These are phyloP conservation scores for Wilcoxina mikolae DNA, from an alignment of 495 filamentous ascomycete genomes.

Conservation along the genomic window DNA sequence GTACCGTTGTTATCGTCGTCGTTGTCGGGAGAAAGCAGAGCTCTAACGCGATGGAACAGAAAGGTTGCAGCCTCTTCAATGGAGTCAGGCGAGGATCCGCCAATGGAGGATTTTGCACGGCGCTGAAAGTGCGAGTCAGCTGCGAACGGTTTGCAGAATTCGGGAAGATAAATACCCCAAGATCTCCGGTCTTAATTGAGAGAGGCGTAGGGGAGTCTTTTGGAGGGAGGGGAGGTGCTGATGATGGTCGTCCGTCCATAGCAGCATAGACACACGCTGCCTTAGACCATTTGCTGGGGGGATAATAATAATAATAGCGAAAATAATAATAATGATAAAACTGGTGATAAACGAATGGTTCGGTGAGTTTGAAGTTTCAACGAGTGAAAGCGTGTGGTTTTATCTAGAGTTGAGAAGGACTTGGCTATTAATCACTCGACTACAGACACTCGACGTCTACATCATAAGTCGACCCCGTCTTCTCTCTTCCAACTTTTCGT, in stretches of 20 bases:
- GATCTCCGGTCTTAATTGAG: background rate
- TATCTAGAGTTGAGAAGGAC: background rate
- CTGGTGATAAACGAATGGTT: background rate
- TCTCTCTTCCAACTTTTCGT: too few species aligned
- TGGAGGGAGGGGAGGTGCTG: conserved; percentile 1
- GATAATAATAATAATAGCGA: background rate
- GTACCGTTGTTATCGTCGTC: background rate
- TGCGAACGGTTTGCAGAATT: background rate
- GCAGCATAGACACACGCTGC: background rate
- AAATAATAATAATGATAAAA: conserved; percentile 5
- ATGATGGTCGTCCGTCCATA: background rate
- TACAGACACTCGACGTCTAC: background rate
- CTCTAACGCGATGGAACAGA: conserved; percentile 11
- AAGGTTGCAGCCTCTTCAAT: conserved; percentile 9
- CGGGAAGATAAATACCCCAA: background rate
- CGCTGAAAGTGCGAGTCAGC: background rate
- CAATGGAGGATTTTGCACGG: background rate
- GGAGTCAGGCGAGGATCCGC: background rate
- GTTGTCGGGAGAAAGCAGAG: conserved; percentile 8
- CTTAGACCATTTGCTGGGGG: background rate
- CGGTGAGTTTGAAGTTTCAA: background rate
- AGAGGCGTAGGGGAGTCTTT: background rate
- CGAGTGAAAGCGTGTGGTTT: background rate
- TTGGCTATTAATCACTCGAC: too few species aligned
- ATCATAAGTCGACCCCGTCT: background rate